A percentile compares a stretch with the other conserved stretches of the same genome.
These are phyloP conservation scores for Calvatia gigantea DNA, from an alignment of 768 basidiomycete species.

Conservation along the genomic window DNA sequence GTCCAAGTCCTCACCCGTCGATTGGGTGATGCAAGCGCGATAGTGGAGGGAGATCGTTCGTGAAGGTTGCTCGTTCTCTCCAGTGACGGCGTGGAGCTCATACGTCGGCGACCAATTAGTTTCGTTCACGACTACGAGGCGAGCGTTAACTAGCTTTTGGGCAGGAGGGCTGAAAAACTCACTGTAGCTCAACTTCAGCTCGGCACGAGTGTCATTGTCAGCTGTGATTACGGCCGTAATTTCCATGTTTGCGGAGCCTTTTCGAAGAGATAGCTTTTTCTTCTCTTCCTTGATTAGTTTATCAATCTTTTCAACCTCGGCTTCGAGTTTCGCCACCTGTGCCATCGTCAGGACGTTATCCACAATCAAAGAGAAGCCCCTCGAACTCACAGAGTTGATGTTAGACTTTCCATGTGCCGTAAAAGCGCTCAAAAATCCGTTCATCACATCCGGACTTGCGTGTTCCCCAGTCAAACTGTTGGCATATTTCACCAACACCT, in stretches of 20 bases:
- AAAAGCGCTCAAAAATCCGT: slow-evolving; percentile 38
- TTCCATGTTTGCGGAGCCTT: slow-evolving; percentile 28
- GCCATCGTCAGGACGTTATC: not conserved
- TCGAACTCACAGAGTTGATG: slow-evolving; percentile 25
- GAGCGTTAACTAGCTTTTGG: not conserved
- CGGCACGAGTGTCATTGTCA: slow-evolving; percentile 31
- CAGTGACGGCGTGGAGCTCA: slow-evolving; percentile 51
- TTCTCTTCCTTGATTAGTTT: slow-evolving; percentile 35
- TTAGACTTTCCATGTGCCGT: slow-evolving; percentile 33
- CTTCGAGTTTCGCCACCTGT: slow-evolving; percentile 32
- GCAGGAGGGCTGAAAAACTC: slow-evolving; percentile 16
- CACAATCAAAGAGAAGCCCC: not conserved
- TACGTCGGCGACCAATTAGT: slow-evolving; percentile 54
- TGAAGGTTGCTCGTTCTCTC: slow-evolving; percentile 38
- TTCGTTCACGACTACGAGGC: slow-evolving; percentile 42
- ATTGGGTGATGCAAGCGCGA: slow-evolving; percentile 48
- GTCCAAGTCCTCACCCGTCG: slow-evolving; percentile 63
- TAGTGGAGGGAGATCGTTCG: slow-evolving; percentile 48
- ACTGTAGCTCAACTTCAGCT: slow-evolving; percentile 55
- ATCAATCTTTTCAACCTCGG: slow-evolving; percentile 36
- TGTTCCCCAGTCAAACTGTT: slow-evolving; percentile 41
- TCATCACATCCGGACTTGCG: slow-evolving; percentile 33
- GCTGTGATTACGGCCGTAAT: slow-evolving; percentile 42
- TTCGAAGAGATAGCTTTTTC: slow-evolving; percentile 29
- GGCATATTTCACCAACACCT: slow-evolving; percentile 41